Percentiles rank a stretch among this genome's conserved stretches.
phyloP scores from a whole-genome alignment of 257 asterid genomes.

The Buddleja alternifolia region DNA sequence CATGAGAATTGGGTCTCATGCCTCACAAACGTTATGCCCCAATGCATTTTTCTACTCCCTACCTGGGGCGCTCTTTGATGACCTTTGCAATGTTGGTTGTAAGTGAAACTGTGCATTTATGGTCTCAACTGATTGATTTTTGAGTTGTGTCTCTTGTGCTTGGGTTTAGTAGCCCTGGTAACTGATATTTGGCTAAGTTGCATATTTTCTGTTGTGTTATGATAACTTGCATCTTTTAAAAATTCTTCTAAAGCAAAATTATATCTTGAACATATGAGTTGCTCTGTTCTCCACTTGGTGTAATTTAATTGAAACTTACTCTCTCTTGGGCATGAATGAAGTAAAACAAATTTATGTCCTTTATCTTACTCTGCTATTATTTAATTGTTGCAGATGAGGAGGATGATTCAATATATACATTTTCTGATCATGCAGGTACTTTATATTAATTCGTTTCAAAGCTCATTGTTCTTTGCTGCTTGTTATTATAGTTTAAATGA shows the following conservation, averaged over 20 bases:
- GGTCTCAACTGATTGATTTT: background rate
- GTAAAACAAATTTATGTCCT: background rate
- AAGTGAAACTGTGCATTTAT: background rate
- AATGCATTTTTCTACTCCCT: no score
- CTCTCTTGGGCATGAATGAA: background rate
- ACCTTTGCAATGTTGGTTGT: no score
- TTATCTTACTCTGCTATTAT: conserved; percentile 27
- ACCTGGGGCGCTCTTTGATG: no score
- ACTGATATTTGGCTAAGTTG: conserved; percentile 18
- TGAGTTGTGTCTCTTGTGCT: no score
- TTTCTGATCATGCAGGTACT: conserved; percentile 87
- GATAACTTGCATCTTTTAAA: background rate
- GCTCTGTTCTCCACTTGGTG: background rate
- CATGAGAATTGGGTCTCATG: no score
- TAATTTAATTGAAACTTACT: background rate
- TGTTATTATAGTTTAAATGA: conserved; percentile 11
- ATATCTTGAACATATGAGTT: background rate
- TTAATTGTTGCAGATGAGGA: conserved; percentile 62
- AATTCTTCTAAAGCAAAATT: conserved; percentile 3
- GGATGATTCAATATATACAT: conserved; percentile 85
- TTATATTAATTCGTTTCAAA: background rate
- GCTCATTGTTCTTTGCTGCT: background rate
- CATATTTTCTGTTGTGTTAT: background rate
- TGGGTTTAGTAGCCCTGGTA: background rate
- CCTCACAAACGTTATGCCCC: no score